These are phyloP conservation scores for Cylindricascospora bacillispora DNA, from an alignment of 1,139 yeast species.

Conservation along the genomic window DNA sequence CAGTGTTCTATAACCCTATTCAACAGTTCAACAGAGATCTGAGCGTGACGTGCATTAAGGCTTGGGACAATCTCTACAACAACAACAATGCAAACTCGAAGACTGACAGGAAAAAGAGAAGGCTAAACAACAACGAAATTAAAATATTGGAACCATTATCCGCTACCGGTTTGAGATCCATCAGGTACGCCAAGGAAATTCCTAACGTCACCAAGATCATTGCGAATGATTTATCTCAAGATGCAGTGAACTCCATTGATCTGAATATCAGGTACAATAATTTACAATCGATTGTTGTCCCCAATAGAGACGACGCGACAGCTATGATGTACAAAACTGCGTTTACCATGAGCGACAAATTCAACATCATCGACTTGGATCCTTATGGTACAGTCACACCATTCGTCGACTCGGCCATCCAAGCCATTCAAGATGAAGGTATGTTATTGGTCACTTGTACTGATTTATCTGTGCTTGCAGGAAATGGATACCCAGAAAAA, in stretches of 20 bases:
- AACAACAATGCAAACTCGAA: constrained; percentile 25
- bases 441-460: constrained; percentile 85
- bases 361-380: constrained; percentile 84
- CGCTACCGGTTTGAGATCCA: constrained; percentile 91
- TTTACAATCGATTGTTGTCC: constrained; percentile 39
- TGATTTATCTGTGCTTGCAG: constrained; percentile 90
- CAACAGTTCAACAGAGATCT: constrained; percentile 94
- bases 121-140: constrained; percentile 25
- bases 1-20: constrained; percentile 89
- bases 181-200: constrained; percentile 83
- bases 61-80: constrained; percentile 59
- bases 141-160: constrained; percentile 78
- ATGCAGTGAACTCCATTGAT: constrained; percentile 75
- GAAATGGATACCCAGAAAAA: constrained; percentile 91
- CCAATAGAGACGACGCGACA: constrained; percentile 83
- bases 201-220: constrained; percentile 58
- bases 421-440: constrained; percentile 71
- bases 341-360: constrained; percentile 31
- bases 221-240: constrained; percentile 80
- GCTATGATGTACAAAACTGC: constrained; percentile 53
- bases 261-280: constrained; percentile 58
- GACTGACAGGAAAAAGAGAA: constrained; percentile 19
- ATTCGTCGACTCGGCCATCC: constrained; percentile 82
- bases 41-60: constrained; percentile 71
- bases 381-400: constrained; percentile 98